A percentile compares a stretch with the other conserved stretches of the same genome.
Evolutionary conservation across 2,329 filamentous ascomycete genomes (phyloP).

Genomic region (Domatiomyces catenatus): DNA sequence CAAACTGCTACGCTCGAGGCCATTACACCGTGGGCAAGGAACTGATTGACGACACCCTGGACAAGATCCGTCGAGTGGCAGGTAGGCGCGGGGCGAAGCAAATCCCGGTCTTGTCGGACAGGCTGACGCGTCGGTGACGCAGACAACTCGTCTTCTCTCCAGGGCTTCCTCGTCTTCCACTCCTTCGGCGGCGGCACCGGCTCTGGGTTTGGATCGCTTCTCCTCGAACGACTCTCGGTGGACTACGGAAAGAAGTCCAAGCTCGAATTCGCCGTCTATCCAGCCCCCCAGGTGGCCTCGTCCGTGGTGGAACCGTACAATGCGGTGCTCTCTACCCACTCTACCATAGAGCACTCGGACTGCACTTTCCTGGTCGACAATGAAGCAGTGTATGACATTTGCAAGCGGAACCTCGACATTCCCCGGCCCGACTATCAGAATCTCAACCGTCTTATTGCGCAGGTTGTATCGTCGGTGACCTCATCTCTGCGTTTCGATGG

Average conservation of each 20-base stretch:
- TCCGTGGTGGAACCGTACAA: conserved; percentile 57
- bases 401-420: conserved; percentile 48
- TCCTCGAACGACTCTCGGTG: conserved; percentile 47
- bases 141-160: conserved; percentile 52
- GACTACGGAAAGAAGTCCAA: conserved; percentile 56
- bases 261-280: conserved; percentile 52
- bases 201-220: conserved; percentile 49
- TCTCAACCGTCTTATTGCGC: conserved; percentile 50
- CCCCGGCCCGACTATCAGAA: conserved; percentile 50
- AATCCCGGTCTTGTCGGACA: not conserved
- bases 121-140: conserved; percentile 9
- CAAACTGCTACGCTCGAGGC: conserved; percentile 55
- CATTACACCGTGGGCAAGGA: conserved; percentile 57
- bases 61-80: conserved; percentile 48
- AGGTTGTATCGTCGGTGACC: conserved; percentile 53
- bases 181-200: conserved; percentile 54
- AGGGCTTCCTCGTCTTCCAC: conserved; percentile 55
- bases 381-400: conserved; percentile 54
- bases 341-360: conserved; percentile 53
- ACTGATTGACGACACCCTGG: conserved; percentile 47
- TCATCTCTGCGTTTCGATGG: conserved; percentile 51
- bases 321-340: conserved; percentile 39
- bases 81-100: conserved; percentile 27
- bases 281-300: conserved; percentile 47
- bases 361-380: conserved; percentile 56